phyloP scores from a whole-genome alignment of 2,329 filamentous ascomycete genomes.

The Ceratocystis huliohia region DNA sequence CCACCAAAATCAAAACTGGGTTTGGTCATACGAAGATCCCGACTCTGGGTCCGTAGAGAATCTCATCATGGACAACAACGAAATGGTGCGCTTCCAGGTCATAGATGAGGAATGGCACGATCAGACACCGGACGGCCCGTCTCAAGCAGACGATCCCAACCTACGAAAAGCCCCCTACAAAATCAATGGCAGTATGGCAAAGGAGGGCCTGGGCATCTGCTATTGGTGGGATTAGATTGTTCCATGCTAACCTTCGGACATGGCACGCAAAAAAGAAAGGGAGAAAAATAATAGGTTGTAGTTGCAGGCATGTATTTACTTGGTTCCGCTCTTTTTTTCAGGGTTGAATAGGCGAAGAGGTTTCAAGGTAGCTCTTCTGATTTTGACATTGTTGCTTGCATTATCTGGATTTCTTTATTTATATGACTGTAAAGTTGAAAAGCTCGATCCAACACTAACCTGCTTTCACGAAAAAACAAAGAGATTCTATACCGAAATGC shows the following conservation, averaged over 20 bases:
- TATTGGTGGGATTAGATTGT: conserved; percentile 46
- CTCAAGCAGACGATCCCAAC: conserved; percentile 47
- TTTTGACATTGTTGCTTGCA: conserved; percentile 11
- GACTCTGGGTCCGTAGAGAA: conserved; percentile 32
- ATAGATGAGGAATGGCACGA: conserved; percentile 86
- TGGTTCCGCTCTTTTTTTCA: neutral
- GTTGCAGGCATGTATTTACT: neutral
- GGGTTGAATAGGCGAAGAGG: conserved; percentile 7
- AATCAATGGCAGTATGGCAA: conserved; percentile 53
- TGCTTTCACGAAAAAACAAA: neutral
- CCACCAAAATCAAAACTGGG: conserved; percentile 65
- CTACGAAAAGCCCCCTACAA: conserved; percentile 58
- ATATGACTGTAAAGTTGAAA: neutral
- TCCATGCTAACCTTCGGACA: neutral
- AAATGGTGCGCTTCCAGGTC: conserved; percentile 75
- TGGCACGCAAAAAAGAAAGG: neutral
- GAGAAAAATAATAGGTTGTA: neutral
- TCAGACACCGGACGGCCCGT: conserved; percentile 59
- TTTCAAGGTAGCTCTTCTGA: neutral
- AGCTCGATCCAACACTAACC: neutral
- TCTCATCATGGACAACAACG: conserved; percentile 80
- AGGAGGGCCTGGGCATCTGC: conserved; percentile 48
- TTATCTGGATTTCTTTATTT: conserved; percentile 1
- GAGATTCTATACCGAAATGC: conserved; percentile 14
- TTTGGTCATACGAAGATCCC: conserved; percentile 61